Conservation (phyloP, 805 yeast genomes). For the Candida ipomoeae region DNA sequence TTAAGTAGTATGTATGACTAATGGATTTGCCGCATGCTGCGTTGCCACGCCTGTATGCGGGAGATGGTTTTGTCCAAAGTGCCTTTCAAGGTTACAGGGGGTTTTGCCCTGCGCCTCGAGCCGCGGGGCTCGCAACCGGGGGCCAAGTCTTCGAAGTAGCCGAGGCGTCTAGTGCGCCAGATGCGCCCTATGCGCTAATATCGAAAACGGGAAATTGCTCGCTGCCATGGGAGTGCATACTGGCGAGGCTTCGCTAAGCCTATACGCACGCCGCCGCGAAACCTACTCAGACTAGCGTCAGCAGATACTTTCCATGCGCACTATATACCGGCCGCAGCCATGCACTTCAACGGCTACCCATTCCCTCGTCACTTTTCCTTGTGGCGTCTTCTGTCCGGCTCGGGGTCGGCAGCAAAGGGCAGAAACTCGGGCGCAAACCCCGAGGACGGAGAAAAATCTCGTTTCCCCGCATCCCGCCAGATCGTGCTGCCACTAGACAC, state of each 20-base stretch:
- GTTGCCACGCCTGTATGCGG: not conserved
- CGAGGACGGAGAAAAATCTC: conserved; percentile 9
- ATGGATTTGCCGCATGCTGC: conserved; percentile 1
- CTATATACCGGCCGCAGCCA: not conserved
- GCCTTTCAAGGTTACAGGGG: not conserved
- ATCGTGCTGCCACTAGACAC: conserved; percentile 13
- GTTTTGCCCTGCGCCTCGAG: not conserved
- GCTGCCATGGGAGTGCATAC: no score
- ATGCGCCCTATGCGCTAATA: no score
- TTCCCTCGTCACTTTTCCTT: not conserved
- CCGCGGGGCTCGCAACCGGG: not conserved
- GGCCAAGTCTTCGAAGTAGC: not conserved
- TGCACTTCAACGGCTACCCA: not conserved
- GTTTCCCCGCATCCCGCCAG: conserved; percentile 13
- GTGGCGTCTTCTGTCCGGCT: not conserved
- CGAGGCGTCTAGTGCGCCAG: no score
- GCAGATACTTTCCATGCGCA: not conserved
- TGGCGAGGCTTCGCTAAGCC: not conserved
- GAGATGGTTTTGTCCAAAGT: not conserved
- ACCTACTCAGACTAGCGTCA: not conserved
- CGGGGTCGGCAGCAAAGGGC: conserved; percentile 10
- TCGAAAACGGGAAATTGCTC: no score
- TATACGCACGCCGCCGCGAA: not conserved
- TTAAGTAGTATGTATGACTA: not conserved
- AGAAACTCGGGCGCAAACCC: conserved; percentile 12